These are phyloP conservation scores for Dalbergia cultrata DNA, from an alignment of 306 rosid genomes.

Conservation along the genomic window DNA sequence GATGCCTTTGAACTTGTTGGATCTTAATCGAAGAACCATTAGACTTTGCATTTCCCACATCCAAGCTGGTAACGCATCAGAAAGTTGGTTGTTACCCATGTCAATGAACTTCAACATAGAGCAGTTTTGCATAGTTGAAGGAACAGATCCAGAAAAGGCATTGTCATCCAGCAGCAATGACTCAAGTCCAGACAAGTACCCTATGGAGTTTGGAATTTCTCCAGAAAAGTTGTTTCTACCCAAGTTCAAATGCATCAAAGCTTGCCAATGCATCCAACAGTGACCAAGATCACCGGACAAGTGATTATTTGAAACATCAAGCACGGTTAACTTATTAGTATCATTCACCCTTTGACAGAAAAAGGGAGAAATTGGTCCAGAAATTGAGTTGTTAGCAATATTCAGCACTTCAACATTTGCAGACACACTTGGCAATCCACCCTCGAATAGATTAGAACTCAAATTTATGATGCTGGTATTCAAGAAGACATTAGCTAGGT, in stretches of 20 bases:
- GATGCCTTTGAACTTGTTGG: slow-evolving; percentile 38
- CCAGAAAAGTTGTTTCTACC: slow-evolving; percentile 46
- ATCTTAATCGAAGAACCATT: slow-evolving; percentile 50
- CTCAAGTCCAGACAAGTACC: slow-evolving; percentile 29
- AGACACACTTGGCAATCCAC: slow-evolving; percentile 42
- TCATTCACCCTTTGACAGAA: slow-evolving; percentile 36
- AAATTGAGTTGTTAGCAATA: slow-evolving; percentile 47
- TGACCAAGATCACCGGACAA: slow-evolving; percentile 43
- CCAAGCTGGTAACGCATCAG: slow-evolving; percentile 42
- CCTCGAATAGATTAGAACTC: slow-evolving; percentile 43
- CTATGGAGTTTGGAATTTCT: slow-evolving; percentile 42
- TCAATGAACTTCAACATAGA: slow-evolving; percentile 46
- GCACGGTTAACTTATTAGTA: slow-evolving; percentile 31
- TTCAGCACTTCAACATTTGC: slow-evolving; percentile 38
- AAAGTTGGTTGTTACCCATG: slow-evolving; percentile 49
- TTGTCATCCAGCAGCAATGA: slow-evolving; percentile 44
- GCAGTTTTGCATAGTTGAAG: slow-evolving; percentile 41
- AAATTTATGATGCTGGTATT: slow-evolving; percentile 43
- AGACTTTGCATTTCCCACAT: slow-evolving; percentile 49
- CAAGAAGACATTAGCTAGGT: slow-evolving; percentile 27
- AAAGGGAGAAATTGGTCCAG: slow-evolving; percentile 40
- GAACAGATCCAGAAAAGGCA: slow-evolving; percentile 30
- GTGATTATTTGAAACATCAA: slow-evolving; percentile 44
- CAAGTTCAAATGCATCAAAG: slow-evolving; percentile 52
- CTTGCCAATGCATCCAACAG: slow-evolving; percentile 52